Evolutionary conservation across 768 basidiomycete species (phyloP).

Genomic region (Asterophora lycoperdoides): DNA sequence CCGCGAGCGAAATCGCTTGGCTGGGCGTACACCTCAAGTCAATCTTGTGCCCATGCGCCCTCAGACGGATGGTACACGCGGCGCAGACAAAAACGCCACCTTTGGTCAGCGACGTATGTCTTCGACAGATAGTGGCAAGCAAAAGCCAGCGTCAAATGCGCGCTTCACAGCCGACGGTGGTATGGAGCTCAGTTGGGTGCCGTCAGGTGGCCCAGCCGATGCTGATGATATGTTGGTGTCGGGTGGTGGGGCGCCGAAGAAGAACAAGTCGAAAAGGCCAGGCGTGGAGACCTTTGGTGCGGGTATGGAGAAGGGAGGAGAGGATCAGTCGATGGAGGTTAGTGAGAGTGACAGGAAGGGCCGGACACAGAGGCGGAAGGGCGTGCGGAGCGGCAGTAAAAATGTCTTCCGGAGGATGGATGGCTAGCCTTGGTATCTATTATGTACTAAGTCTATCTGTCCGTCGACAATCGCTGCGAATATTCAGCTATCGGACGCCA

Average conservation of each 20-base stretch:
- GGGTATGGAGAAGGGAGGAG: constrained; percentile 81
- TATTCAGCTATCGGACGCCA: too few relatives aligned
- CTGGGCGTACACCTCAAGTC: constrained; percentile 35
- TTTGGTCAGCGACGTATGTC: constrained; percentile 64
- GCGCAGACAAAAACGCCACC: constrained; percentile 49
- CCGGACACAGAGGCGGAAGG: constrained; percentile 73
- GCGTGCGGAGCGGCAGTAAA: constrained; percentile 84
- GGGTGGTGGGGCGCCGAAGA: constrained; percentile 22
- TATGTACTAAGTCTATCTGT: too few relatives aligned
- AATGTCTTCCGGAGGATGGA: constrained; percentile 62
- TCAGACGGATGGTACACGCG: constrained; percentile 22
- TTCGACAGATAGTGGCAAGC: constrained; percentile 13
- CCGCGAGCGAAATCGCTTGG: constrained; percentile 39
- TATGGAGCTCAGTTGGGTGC: constrained; percentile 84
- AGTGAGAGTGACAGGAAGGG: constrained; percentile 71
- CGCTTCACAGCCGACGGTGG: constrained; percentile 49
- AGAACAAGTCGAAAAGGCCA: constrained; percentile 42
- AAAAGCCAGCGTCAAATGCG: constrained; percentile 13
- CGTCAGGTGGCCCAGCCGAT: constrained; percentile 40
- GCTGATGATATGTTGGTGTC: constrained; percentile 26
- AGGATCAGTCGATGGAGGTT: constrained; percentile 41
- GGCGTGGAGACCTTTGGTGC: constrained; percentile 80
- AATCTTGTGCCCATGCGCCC: constrained; percentile 66
- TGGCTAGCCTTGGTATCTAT: constrained; percentile 5
- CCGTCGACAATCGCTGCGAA: too few relatives aligned